Base-by-base conservation (phyloP, 2,329 filamentous ascomycete genomes). In the Sporothrix globosa region DNA sequence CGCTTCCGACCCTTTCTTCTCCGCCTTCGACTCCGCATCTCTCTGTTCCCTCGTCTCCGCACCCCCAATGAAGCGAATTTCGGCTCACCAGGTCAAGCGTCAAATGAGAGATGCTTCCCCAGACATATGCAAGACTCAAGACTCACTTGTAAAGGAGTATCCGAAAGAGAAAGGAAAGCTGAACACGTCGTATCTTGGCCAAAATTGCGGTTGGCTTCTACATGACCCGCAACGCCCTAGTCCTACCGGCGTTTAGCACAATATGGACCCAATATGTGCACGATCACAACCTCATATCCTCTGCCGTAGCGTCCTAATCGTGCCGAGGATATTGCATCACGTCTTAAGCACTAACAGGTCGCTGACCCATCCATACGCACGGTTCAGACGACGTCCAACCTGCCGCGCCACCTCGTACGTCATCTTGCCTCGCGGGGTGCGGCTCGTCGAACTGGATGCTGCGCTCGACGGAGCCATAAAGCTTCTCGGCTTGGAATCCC, bases 361-460 rank as follows among this genome's bases (percentile, higher is more conserved):
- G 0, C 80, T 80, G 71, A 72, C 19, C 85, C 85, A 88, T 0
- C 83, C 85, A 77, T 85, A 89, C 0, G 81, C 79, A 60, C 84
- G 78, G 67, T 76, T 79, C 53, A 89, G 73, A 27, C 86, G 77
- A 60, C 85, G 77, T 0, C 86, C 87, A 73, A 82, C 77, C 1
- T 81, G 76, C 61, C 85, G 79, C 0, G 84, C 85, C 53, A 76
- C 77, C 1, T 73, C 73, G 71, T 84, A 85, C 0, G 83, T 78
- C 3, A 90, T 80, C 76, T 89, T 88, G 0, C 78, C 78, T 1
- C 75, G 75, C 0, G 86, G 86, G 85, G 76, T 90, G 87, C 2
- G 87, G 87, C 74, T 89, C 86, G 72, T 90, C 86, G 72, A 89
- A 87, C 69, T 87, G 84, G 44, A 90, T 89, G 30, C 81, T 82